Evolutionary conservation across 345 rosid species (phyloP).

Genomic region (Isatis tinctoria): DNA sequence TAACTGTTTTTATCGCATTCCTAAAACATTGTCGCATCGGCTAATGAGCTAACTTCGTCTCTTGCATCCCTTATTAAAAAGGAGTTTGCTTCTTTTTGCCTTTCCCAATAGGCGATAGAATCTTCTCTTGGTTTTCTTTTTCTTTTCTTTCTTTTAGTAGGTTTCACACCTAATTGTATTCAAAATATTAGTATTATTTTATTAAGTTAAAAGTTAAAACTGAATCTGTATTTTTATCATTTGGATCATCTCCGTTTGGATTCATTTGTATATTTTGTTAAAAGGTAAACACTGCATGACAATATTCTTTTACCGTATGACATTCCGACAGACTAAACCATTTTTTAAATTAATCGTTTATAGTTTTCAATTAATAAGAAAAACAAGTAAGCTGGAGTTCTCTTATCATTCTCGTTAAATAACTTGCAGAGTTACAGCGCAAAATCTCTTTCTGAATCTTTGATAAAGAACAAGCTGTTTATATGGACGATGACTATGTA

Average conservation of each 20-base stretch:
- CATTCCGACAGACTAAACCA: not conserved
- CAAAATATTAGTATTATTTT: not conserved
- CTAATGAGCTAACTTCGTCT: not conserved
- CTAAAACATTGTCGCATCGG: not conserved
- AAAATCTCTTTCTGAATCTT: not conserved
- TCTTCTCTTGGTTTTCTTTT: not conserved
- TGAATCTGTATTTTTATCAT: not conserved
- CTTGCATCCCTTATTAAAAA: not conserved
- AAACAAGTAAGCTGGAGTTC: not conserved
- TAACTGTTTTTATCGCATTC: slow-evolving; percentile 11
- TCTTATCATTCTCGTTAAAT: not conserved
- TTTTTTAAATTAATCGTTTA: not conserved
- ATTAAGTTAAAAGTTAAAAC: not conserved
- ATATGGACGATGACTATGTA: not conserved
- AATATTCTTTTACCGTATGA: not conserved
- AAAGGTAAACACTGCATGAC: not conserved
- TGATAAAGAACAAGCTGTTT: not conserved
- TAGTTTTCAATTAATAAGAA: not conserved
- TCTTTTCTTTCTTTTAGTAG: not conserved
- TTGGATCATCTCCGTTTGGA: not conserved
- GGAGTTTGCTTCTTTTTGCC: not conserved
- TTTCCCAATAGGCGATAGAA: not conserved
- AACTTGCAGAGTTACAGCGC: too few relatives aligned
- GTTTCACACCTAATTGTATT: not conserved
- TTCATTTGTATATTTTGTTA: not conserved